Base-by-base conservation (phyloP, 2,329 filamentous ascomycete species). In the Apiospora koreana region DNA sequence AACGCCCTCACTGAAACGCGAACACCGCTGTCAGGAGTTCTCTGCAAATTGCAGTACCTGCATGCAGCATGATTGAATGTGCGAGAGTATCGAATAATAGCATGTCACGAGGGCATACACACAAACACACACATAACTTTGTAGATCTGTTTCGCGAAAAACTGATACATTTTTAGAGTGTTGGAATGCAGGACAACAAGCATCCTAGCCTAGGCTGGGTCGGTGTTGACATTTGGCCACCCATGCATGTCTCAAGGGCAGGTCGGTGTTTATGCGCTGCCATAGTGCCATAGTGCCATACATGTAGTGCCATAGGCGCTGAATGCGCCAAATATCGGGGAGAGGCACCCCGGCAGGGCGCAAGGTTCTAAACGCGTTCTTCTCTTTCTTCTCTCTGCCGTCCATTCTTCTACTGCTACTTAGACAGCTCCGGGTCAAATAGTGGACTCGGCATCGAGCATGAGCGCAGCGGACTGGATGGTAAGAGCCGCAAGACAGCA, bases 41-140 rank as follows among this genome's bases (percentile, higher is more conserved):
- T 58, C 16, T 58, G 50, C 14, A 58, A 58, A 58, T 58, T 58
- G 18, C 50, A 58, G 50, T 58, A 58, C 50, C 50, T 35, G 48
- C 48, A 54, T 54, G 3, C 23, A 18, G 18, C 48, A 28, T 25
- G 48, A 31, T 16, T 25, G 18, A 54, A 31, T 25, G 48, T 28
- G 18, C 14, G 25, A 54, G 18, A 7, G 28, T 31, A 28, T 25
- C 25, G n/a, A 54, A 54, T 31, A 31, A 35, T 35, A 3, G 50
- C 50, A 31, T 28, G 50, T 35, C 50, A 58, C 50, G 25, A 31
- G 50, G 50, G 28, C 3, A 58, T 58, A 58, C 28, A 48, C 46
- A 35, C 50, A 31, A 35, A 58, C 50, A 21, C 50, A 31, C 50
- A 16, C 50, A 31, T 28, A 58, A 35, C 28, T 58, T 31, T 58